Conservation (phyloP, 176 grass and related monocot genomes). For the Carex kokanica region DNA sequence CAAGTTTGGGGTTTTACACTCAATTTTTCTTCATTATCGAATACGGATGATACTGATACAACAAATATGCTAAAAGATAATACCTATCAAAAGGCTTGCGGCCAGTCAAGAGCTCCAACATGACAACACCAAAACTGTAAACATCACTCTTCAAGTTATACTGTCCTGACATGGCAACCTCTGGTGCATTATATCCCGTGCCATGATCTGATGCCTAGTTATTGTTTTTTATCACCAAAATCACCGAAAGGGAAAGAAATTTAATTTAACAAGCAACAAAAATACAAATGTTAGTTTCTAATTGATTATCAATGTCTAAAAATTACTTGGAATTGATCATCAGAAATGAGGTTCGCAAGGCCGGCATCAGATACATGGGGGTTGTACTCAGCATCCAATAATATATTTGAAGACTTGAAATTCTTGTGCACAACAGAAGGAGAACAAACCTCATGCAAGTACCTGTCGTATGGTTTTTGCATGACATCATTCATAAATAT, state of each 20-base stretch:
- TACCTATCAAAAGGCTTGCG: slow-evolving; percentile 82
- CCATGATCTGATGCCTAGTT: slow-evolving; percentile 61
- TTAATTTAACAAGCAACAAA: slow-evolving; percentile 1
- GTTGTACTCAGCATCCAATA: slow-evolving; percentile 71
- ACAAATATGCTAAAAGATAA: not conserved
- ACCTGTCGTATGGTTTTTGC: slow-evolving; percentile 40
- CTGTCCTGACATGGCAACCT: slow-evolving; percentile 78
- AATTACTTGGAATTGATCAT: slow-evolving; percentile 79
- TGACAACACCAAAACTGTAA: slow-evolving; percentile 90
- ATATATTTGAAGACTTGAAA: slow-evolving; percentile 96
- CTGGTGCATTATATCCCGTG: slow-evolving; percentile 65
- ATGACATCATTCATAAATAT: slow-evolving; percentile 14
- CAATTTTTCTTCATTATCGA: not conserved
- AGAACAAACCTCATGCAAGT: slow-evolving; percentile 86
- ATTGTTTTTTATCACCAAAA: slow-evolving; percentile 17
- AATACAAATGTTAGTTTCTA: slow-evolving; percentile 8
- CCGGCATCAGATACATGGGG: slow-evolving; percentile 82
- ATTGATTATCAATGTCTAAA: not conserved
- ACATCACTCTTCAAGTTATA: slow-evolving; percentile 94
- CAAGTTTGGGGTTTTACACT: not conserved
- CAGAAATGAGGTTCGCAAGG: slow-evolving; percentile 58
- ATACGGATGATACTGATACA: not conserved
- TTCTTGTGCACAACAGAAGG: slow-evolving; percentile 82
- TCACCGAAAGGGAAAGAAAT: slow-evolving; percentile 8
- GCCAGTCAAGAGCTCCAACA: slow-evolving; percentile 95